phyloP scores from a whole-genome alignment of 345 rosid species.

The Dipteronia sinensis region DNA sequence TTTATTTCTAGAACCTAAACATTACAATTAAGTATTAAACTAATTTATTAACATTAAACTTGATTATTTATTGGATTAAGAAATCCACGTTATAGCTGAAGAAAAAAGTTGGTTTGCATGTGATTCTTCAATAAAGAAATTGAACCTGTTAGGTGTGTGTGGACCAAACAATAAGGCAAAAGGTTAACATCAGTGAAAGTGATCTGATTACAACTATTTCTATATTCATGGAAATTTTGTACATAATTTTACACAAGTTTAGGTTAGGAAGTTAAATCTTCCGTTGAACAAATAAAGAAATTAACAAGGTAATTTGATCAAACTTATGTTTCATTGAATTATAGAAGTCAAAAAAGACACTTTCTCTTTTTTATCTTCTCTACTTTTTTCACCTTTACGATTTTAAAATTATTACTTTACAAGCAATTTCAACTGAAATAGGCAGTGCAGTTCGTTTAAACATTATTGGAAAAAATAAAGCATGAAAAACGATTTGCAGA shows the following conservation, averaged over 20 bases:
- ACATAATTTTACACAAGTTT: background rate
- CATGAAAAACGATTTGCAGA: too few species aligned
- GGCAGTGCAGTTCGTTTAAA: too few species aligned
- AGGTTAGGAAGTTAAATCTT: background rate
- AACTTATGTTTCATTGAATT: background rate
- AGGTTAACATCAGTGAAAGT: constrained; percentile 24
- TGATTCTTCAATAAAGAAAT: constrained; percentile 8
- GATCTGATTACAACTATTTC: background rate
- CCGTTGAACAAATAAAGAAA: background rate
- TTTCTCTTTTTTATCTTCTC: background rate
- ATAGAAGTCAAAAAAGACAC: background rate
- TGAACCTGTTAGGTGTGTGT: constrained; percentile 26
- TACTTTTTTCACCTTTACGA: background rate
- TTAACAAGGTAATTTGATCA: constrained; percentile 1
- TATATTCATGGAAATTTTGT: background rate
- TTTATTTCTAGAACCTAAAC: too few species aligned
- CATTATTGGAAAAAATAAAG: too few species aligned
- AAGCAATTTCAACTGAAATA: too few species aligned
- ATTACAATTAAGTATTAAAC: too few species aligned
- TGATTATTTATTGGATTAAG: too few species aligned
- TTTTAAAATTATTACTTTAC: background rate
- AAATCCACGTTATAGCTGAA: background rate
- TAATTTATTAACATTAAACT: too few species aligned
- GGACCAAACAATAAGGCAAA: constrained; percentile 22
- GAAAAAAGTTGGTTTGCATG: too few species aligned